phyloP scores from a whole-genome alignment of 192 early-diverging fungal species.

The Haplosporangium gracile region DNA sequence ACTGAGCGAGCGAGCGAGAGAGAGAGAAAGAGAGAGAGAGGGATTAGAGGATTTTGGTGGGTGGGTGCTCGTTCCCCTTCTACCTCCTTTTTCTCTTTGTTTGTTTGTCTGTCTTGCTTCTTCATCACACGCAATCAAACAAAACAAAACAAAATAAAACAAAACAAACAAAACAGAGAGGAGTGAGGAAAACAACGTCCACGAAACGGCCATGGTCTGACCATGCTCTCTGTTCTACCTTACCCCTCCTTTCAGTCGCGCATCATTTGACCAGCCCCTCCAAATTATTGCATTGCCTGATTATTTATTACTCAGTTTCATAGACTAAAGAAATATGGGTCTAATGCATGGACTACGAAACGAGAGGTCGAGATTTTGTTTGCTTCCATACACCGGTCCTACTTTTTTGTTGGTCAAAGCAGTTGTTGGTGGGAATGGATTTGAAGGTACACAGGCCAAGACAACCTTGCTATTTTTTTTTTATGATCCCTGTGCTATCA shows the following conservation, averaged over 20 bases:
- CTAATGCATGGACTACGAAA: too few relatives aligned
- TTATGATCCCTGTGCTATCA: too few relatives aligned
- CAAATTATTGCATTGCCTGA: neutral
- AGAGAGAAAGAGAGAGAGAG: neutral
- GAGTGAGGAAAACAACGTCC: neutral
- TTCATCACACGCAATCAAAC: constrained; percentile 1
- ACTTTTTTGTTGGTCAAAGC: too few relatives aligned
- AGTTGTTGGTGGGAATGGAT: too few relatives aligned
- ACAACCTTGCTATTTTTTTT: too few relatives aligned
- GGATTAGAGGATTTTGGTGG: neutral
- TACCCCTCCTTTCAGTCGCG: too few relatives aligned
- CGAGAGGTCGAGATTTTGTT: too few relatives aligned
- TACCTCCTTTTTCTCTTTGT: neutral
- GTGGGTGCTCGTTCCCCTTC: constrained; percentile 3
- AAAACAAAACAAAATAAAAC: neutral
- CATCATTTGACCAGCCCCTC: neutral
- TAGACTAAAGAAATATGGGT: neutral
- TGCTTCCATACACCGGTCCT: too few relatives aligned
- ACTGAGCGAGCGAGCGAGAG: too few relatives aligned
- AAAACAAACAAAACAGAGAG: neutral
- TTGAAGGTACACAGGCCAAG: too few relatives aligned
- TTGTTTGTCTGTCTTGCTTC: neutral
- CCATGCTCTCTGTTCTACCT: neutral
- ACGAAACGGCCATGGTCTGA: constrained; percentile 8
- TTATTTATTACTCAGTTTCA: neutral